Conservation (phyloP, 768 basidiomycete species). For the Kondoa subrosea region DNA sequence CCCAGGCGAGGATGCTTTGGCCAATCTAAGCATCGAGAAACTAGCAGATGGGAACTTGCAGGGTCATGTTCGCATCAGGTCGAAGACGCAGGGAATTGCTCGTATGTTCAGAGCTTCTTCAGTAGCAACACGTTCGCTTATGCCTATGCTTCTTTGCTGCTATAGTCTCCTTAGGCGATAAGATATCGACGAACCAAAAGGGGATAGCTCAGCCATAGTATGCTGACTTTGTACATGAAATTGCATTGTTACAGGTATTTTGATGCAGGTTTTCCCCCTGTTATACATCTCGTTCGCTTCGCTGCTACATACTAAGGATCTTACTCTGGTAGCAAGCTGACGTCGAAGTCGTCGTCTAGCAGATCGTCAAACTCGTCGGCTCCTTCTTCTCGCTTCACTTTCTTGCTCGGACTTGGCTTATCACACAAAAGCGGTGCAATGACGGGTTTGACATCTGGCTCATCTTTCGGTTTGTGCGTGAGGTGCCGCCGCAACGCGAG, state of each 20-base stretch:
- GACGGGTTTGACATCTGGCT: slow-evolving; percentile 3
- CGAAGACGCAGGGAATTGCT: slow-evolving; percentile 95
- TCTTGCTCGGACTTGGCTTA: slow-evolving; percentile 1
- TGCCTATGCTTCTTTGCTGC: too few relatives aligned
- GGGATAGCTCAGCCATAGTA: too few relatives aligned
- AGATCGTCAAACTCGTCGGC: slow-evolving; percentile 4
- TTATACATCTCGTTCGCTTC: too few relatives aligned
- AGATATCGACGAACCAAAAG: too few relatives aligned
- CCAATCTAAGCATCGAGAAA: slow-evolving; percentile 82
- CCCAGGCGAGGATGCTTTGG: slow-evolving; percentile 82
- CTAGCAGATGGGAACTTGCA: slow-evolving; percentile 63
- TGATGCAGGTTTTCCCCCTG: too few relatives aligned
- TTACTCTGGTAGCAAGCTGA: neutral
- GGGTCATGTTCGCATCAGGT: slow-evolving; percentile 87
- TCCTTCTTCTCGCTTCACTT: neutral
- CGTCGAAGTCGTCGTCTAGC: neutral
- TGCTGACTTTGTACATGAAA: too few relatives aligned
- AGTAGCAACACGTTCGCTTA: slow-evolving; percentile 35
- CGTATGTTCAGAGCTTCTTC: slow-evolving; percentile 81
- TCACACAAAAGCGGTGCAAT: neutral
- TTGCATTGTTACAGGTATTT: too few relatives aligned
- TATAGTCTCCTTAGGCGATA: too few relatives aligned
- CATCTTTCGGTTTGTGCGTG: slow-evolving; percentile 12
- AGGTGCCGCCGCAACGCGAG: slow-evolving; percentile 35
- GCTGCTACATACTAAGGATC: too few relatives aligned